A percentile compares a stretch with the other conserved stretches of the same genome.
These are phyloP conservation scores for Calonectria hawksworthii DNA, from an alignment of 2,329 filamentous ascomycete genomes.

Conservation along the genomic window DNA sequence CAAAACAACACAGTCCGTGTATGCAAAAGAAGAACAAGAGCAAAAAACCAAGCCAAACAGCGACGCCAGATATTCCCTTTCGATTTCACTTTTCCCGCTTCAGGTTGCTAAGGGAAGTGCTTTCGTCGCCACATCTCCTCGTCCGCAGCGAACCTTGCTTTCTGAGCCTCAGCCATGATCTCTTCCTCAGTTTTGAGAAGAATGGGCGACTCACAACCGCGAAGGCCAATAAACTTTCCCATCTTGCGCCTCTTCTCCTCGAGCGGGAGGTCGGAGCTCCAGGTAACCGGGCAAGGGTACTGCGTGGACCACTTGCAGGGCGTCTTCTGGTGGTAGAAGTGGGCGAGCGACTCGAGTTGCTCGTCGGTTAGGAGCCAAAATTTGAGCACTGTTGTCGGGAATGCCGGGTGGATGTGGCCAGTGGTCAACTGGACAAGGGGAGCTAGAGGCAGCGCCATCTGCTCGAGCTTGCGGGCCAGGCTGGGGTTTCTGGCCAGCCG, in stretches of 20 bases:
- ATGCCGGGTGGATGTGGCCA: conserved; percentile 74
- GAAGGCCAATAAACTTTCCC: conserved; percentile 80
- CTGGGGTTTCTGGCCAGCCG: conserved; percentile 61
- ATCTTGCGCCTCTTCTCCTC: conserved; percentile 81
- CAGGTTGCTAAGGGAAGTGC: conserved; percentile 47
- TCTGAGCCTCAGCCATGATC: conserved; percentile 59
- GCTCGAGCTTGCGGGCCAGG: conserved; percentile 72
- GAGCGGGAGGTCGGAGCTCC: conserved; percentile 66
- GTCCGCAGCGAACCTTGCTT: conserved; percentile 55
- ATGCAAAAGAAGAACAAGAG: neutral
- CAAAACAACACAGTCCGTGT: conserved; percentile 19
- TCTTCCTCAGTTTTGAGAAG: conserved; percentile 62
- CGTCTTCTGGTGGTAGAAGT: conserved; percentile 80
- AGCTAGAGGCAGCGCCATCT: conserved; percentile 75
- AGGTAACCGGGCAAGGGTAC: conserved; percentile 79
- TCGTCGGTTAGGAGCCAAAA: conserved; percentile 81
- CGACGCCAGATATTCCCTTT: conserved; percentile 6
- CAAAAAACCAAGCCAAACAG: conserved; percentile 10
- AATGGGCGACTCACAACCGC: conserved; percentile 64
- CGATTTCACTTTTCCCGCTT: neutral
- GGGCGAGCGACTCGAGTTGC: conserved; percentile 78
- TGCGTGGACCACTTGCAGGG: conserved; percentile 66
- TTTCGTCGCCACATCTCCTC: conserved; percentile 66
- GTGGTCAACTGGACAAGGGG: conserved; percentile 76
- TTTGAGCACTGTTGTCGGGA: conserved; percentile 76